Conservation (phyloP, 148 eudicot species). For the Cornus kousa region DNA sequence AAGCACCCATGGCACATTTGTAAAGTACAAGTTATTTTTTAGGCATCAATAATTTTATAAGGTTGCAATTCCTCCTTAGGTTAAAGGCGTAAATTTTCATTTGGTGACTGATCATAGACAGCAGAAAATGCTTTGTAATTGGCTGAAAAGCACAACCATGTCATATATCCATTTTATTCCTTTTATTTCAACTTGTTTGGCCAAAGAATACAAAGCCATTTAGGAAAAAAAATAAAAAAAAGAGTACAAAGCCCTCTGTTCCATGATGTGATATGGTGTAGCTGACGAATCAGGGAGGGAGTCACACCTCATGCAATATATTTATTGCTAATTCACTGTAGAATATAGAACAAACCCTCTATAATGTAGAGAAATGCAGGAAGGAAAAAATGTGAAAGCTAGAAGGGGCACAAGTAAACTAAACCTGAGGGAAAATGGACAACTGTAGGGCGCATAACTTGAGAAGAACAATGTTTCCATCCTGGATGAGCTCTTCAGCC, state of each 20-base stretch:
- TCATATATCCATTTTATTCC: not conserved
- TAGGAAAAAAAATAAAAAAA: too few species aligned
- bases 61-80: not conserved
- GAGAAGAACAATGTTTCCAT: constrained; percentile 74
- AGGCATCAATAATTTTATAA: too few species aligned
- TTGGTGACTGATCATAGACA: too few species aligned
- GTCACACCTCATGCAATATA: not conserved
- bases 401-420: not conserved
- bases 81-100: not conserved
- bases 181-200: not conserved
- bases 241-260: not conserved
- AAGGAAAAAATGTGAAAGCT: not conserved
- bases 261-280: not conserved
- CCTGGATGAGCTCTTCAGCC: constrained; percentile 81
- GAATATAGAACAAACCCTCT: not conserved
- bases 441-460: constrained; percentile 73
- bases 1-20: too few species aligned
- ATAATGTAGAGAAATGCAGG: not conserved
- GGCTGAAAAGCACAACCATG: not conserved
- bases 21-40: not conserved
- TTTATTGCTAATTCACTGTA: not conserved
- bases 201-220: not conserved
- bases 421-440: constrained; percentile 87
- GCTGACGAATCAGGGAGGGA: not conserved
- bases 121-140: not conserved